Percentiles rank a stretch among this genome's conserved stretches.
phyloP scores from a whole-genome alignment of 1,284 basidiomycete species.

The Cryptococcus maquisensis region DNA sequence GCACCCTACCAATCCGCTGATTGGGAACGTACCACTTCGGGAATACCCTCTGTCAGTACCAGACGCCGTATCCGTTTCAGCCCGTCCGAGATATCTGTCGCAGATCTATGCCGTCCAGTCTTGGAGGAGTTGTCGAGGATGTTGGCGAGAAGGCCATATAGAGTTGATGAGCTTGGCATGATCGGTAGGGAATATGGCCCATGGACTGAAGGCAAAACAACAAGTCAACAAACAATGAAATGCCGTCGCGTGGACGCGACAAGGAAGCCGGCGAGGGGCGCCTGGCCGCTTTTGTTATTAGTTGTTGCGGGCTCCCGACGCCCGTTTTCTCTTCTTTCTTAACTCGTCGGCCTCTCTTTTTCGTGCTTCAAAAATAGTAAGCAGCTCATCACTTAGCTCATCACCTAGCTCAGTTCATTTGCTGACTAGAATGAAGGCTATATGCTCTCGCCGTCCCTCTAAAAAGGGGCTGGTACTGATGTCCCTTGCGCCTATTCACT shows the following conservation, averaged over 20 bases:
- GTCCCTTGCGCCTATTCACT: not conserved
- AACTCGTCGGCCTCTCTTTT: not conserved
- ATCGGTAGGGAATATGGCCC: not conserved
- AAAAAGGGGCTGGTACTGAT: constrained; percentile 2
- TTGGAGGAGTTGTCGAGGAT: constrained; percentile 41
- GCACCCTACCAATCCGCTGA: not conserved
- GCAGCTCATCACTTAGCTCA: not conserved
- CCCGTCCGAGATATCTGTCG: constrained; percentile 69
- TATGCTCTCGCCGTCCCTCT: not conserved
- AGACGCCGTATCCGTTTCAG: constrained; percentile 70
- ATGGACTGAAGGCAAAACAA: not conserved
- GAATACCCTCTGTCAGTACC: constrained; percentile 83
- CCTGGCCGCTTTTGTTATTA: too few relatives aligned
- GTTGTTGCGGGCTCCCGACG: not conserved
- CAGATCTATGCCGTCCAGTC: constrained; percentile 56
- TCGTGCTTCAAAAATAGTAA: not conserved
- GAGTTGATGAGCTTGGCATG: constrained; percentile 4
- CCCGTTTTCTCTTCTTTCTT: not conserved
- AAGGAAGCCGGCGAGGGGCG: too few relatives aligned
- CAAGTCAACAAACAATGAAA: too few relatives aligned
- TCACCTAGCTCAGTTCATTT: not conserved
- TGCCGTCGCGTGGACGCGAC: too few relatives aligned
- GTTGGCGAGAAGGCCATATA: constrained; percentile 29
- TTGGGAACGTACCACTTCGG: constrained; percentile 45
- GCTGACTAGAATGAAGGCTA: not conserved